phyloP scores from a whole-genome alignment of 2,329 filamentous ascomycete genomes.

The Chrysoporthe puriensis region DNA sequence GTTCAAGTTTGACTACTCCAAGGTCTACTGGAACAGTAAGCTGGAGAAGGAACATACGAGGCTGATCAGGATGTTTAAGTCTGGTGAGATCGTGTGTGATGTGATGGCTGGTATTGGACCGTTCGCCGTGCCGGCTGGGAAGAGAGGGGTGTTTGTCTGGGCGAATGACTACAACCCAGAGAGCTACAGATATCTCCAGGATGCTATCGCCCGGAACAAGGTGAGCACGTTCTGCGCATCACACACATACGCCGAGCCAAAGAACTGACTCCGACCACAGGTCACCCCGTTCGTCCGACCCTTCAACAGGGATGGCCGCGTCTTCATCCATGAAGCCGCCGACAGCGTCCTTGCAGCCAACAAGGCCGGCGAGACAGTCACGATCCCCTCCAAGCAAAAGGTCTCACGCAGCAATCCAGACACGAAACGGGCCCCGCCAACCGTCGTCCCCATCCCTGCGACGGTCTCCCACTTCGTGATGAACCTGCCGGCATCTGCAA shows the following conservation, averaged over 20 bases:
- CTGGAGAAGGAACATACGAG: conserved; percentile 88
- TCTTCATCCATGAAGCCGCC: conserved; percentile 76
- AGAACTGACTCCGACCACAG: conserved; percentile 39
- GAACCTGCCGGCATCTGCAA: conserved; percentile 91
- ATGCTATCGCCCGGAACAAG: conserved; percentile 79
- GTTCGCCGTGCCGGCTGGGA: conserved; percentile 90
- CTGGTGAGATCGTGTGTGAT: conserved; percentile 90
- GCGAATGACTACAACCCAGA: conserved; percentile 97
- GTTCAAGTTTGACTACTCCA: conserved; percentile 93
- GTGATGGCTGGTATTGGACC: conserved; percentile 98
- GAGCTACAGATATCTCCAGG: conserved; percentile 72
- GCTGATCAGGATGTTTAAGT: conserved; percentile 73
- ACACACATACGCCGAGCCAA: too few species aligned
- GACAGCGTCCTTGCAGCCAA: conserved; percentile 60
- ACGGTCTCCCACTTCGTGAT: conserved; percentile 95
- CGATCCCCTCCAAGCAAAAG: conserved; percentile 53
- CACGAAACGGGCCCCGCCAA: conserved; percentile 35
- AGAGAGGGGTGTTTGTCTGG: conserved; percentile 89
- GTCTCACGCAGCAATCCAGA: conserved; percentile 37
- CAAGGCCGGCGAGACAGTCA: conserved; percentile 54
- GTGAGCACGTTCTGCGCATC: conserved; percentile 46
- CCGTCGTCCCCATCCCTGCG: conserved; percentile 62
- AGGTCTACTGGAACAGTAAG: conserved; percentile 97
- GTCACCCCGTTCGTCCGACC: conserved; percentile 72
- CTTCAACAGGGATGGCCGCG: conserved; percentile 80